phyloP scores from a whole-genome alignment of 306 rosid genomes.

The Sesbania bispinosa region DNA sequence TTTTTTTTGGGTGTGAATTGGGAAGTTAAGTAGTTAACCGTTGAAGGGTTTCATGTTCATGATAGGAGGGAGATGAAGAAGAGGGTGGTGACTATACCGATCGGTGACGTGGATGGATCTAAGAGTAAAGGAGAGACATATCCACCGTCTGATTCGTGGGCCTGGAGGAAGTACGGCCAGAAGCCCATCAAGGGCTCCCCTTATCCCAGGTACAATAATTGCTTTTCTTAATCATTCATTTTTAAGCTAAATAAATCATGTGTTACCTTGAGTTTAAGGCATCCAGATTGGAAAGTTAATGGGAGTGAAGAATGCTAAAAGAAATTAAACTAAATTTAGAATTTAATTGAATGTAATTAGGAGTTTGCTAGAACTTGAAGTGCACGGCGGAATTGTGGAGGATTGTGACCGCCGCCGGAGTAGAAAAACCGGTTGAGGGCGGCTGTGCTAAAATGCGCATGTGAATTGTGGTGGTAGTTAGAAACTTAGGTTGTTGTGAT shows the following conservation, averaged over 20 bases:
- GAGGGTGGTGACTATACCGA: conserved; percentile 77
- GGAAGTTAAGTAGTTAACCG: conserved; percentile 23
- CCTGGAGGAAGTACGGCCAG: conserved; percentile 97
- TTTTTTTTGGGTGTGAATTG: not conserved
- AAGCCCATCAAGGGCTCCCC: conserved; percentile 98
- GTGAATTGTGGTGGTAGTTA: conserved; percentile 25
- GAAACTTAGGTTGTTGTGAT: conserved; percentile 17
- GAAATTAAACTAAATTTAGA: too few species aligned
- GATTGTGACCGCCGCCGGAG: not conserved
- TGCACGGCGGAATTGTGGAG: not conserved
- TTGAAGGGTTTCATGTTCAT: conserved; percentile 23
- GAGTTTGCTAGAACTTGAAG: too few species aligned
- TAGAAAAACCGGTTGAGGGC: conserved; percentile 24
- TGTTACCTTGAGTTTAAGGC: not conserved
- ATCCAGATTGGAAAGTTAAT: not conserved
- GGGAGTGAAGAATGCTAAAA: not conserved
- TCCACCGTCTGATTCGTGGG: conserved; percentile 97
- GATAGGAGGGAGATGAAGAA: conserved; percentile 69
- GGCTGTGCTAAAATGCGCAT: conserved; percentile 60
- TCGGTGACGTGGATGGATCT: conserved; percentile 92
- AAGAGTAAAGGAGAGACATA: conserved; percentile 67
- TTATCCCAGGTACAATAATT: conserved; percentile 71
- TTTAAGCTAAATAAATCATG: not conserved
- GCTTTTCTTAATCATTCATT: not conserved
- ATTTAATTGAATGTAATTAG: too few species aligned